phyloP scores from a whole-genome alignment of 2,329 filamentous ascomycete species.

The Rhinocladiella similis region DNA sequence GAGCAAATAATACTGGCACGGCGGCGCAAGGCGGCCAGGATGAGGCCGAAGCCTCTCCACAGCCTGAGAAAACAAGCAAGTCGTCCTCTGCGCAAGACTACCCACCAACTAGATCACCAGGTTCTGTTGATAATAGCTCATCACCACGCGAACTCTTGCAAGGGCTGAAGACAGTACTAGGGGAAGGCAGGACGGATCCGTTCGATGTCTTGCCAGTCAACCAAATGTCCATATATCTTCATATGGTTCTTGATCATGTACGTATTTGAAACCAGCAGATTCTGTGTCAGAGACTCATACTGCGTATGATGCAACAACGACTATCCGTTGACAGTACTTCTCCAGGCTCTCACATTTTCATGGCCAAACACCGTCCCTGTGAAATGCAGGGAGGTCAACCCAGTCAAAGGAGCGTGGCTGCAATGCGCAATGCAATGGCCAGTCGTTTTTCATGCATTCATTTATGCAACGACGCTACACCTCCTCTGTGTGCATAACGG shows the following conservation, averaged over 20 bases:
- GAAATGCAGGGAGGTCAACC: slow-evolving; percentile 6
- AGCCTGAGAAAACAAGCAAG: too few relatives aligned
- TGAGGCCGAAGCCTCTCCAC: too few relatives aligned
- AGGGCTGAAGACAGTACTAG: slow-evolving; percentile 1
- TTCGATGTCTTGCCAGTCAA: slow-evolving; percentile 15
- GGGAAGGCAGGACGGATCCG: slow-evolving; percentile 19
- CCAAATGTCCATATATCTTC: slow-evolving; percentile 12
- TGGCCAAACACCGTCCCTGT: slow-evolving; percentile 22
- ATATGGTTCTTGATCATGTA: slow-evolving; percentile 22
- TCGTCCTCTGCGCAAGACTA: too few relatives aligned
- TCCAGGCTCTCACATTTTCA: slow-evolving; percentile 12
- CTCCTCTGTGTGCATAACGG: slow-evolving; percentile 14
- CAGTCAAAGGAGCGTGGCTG: slow-evolving; percentile 22
- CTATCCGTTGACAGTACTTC: not conserved
- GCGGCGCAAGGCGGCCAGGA: too few relatives aligned
- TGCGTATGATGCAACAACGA: not conserved
- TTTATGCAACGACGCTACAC: slow-evolving; percentile 21
- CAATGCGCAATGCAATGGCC: slow-evolving; percentile 20
- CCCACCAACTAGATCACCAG: too few relatives aligned
- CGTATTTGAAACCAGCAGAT: not conserved
- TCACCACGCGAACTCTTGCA: not conserved
- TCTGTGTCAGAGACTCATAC: not conserved
- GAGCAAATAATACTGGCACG: not conserved
- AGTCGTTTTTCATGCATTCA: slow-evolving; percentile 23
- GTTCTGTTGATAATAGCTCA: not conserved